These are phyloP conservation scores for Uronychia setigera DNA, from an alignment of 73 alveolate genomes.

Conservation along the genomic window DNA sequence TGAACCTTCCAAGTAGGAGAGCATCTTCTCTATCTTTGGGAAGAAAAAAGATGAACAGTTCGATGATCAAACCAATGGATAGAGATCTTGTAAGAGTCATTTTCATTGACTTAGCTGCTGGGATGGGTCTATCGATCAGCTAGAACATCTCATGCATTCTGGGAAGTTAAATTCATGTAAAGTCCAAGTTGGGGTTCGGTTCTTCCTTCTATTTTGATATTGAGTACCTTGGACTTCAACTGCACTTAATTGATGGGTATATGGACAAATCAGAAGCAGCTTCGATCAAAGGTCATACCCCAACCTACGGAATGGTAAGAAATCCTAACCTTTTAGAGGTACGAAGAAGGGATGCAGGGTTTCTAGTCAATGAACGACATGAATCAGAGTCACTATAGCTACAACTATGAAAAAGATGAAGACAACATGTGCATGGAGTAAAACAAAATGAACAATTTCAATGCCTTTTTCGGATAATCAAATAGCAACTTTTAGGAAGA, in stretches of 20 bases:
- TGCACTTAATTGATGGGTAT: not conserved
- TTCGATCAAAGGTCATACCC: no score
- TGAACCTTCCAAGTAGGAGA: conserved; percentile 2
- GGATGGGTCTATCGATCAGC: conserved; percentile 45
- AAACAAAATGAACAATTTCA: not conserved
- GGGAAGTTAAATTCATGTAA: conserved; percentile 18
- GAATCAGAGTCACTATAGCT: no score
- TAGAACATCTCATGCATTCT: conserved; percentile 21
- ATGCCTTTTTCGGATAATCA: not conserved
- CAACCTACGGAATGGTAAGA: no score
- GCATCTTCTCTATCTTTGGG: conserved; percentile 36
- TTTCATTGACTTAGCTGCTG: conserved; percentile 35
- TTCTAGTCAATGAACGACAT: no score
- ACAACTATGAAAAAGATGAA: not conserved
- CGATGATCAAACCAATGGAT: conserved; percentile 12
- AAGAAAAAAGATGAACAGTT: conserved; percentile 6
- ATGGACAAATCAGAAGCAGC: no score
- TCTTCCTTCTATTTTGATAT: conserved; percentile 34
- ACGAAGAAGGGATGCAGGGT: not conserved
- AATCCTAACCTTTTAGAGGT: not conserved
- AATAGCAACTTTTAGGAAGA: not conserved
- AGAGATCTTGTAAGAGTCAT: conserved; percentile 9
- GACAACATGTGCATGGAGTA: not conserved
- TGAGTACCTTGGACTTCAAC: not conserved
- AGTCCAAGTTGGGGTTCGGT: conserved; percentile 14